Evolutionary conservation across 129 eudicot species (phyloP), one percentile per base, ranked within the genome.

Genomic region (Flaveria robusta): DNA sequence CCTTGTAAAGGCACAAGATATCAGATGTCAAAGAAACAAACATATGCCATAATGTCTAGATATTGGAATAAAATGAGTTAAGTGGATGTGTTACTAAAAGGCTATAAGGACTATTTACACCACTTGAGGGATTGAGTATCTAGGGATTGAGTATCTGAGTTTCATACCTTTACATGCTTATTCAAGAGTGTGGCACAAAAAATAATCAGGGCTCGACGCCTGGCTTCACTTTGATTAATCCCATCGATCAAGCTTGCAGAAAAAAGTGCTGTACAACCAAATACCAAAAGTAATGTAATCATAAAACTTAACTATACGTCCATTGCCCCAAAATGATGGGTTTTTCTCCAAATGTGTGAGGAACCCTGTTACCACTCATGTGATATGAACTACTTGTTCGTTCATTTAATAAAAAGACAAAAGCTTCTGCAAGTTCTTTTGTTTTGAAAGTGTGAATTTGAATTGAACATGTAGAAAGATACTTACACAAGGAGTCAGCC

Each of bases 161-260:
- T 54, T 68, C 58, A 43, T 85, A 93, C 96, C 96, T 88, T 93
- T 51, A 87, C 96, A 70, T 81, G 75, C 70, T 71, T 79, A 42
- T 93, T 90, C 51, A 90, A 75, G 81, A 74, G 87, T 34, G 91
- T 84, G 66, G 87, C 75, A 81, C 97, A 93, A 51, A 93, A 81
- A 64, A 93, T 84, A 71, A 90, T 77, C 39, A 93, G 83, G 63
- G 87, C 96, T 80, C 98, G 86, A 20, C 97, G 91, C 78, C 95
- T 88, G 13, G 39, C 82, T 72, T 93, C 98, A 82, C 88, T 90
- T 83, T 79, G 91, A 87, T 93, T 93, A 77, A 90, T 88, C 49
- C 98, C 98, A 77, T 93, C 97, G 20, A 93, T 80, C 79, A 93
- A 77, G 77, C 94, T 85, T 81, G 80, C 66, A 60, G 92, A 72